Evolutionary conservation across 164 flowering plant genomes (phyloP).

Genomic region (Dillenia suffruticosa): DNA sequence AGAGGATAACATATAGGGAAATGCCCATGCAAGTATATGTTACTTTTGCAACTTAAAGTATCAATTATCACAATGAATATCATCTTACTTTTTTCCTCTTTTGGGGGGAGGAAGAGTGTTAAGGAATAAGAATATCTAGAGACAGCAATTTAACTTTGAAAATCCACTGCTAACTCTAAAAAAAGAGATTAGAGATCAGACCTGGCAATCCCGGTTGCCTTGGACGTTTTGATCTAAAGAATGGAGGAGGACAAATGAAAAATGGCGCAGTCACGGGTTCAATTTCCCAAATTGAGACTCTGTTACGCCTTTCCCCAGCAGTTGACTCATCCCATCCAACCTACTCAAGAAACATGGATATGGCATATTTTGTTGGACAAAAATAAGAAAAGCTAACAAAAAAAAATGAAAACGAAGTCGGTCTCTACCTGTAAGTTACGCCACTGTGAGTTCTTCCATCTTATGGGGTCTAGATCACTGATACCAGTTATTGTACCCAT

Average conservation of each 20-base stretch:
- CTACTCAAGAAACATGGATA: slow-evolving; percentile 24
- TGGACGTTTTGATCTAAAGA: slow-evolving; percentile 85
- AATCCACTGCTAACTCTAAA: too few species aligned
- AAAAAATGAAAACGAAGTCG: slow-evolving; percentile 3
- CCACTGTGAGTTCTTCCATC: slow-evolving; percentile 99
- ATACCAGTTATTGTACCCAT: slow-evolving; percentile 99
- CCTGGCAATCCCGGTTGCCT: slow-evolving; percentile 95
- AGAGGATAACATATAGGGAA: too few species aligned
- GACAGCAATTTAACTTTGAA: too few species aligned
- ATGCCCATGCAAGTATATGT: too few species aligned
- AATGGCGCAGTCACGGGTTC: slow-evolving; percentile 98
- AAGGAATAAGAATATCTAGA: too few species aligned
- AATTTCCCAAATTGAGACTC: slow-evolving; percentile 98
- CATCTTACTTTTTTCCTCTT: too few species aligned
- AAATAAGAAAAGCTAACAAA: not conserved
- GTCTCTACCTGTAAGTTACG: slow-evolving; percentile 82
- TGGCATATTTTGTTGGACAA: not conserved
- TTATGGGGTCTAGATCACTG: slow-evolving; percentile 80
- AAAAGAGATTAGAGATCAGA: slow-evolving; percentile 10
- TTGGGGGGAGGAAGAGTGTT: too few species aligned
- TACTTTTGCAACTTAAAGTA: too few species aligned
- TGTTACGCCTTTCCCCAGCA: slow-evolving; percentile 80
- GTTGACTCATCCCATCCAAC: slow-evolving; percentile 99
- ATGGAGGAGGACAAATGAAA: slow-evolving; percentile 92
- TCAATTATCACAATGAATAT: too few species aligned